Evolutionary conservation across 306 rosid genomes (phyloP).

Genomic region (Bauhinia variegata): DNA sequence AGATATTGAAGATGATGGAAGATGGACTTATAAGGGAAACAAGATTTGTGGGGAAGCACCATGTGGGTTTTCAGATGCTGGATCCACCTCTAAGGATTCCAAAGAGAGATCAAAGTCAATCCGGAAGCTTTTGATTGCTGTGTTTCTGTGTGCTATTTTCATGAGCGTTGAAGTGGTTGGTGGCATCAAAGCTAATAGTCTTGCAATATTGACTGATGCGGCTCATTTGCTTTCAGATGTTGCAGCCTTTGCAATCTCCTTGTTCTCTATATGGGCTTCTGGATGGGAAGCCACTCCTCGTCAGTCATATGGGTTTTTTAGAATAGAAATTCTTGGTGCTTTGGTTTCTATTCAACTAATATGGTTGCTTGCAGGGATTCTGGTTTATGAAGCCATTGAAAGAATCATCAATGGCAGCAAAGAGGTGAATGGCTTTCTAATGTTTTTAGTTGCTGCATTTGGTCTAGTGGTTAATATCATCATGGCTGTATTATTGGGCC

Average conservation of each 20-base stretch:
- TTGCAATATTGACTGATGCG: conserved; percentile 81
- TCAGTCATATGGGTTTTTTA: conserved; percentile 75
- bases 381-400: conserved; percentile 72
- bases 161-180: conserved; percentile 70
- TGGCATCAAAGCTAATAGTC: conserved; percentile 81
- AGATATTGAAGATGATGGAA: conserved; percentile 37
- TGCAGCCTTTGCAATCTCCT: conserved; percentile 80
- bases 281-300: conserved; percentile 89
- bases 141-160: conserved; percentile 67
- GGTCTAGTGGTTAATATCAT: conserved; percentile 71
- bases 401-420: conserved; percentile 50
- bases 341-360: conserved; percentile 76
- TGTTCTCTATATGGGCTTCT: conserved; percentile 79
- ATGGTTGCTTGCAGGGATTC: conserved; percentile 79
- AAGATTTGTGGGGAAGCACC: conserved; percentile 76
- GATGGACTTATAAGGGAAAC: conserved; percentile 40
- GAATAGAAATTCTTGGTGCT: conserved; percentile 83
- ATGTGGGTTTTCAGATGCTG: conserved; percentile 67
- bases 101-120: conserved; percentile 64
- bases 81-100: conserved; percentile 61
- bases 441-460: conserved; percentile 69
- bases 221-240: conserved; percentile 85
- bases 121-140: conserved; percentile 72
- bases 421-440: conserved; percentile 62
- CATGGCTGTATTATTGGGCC: conserved; percentile 60